Base-by-base conservation (phyloP, 176 grass and related monocot species). In the Raddia guianensis region DNA sequence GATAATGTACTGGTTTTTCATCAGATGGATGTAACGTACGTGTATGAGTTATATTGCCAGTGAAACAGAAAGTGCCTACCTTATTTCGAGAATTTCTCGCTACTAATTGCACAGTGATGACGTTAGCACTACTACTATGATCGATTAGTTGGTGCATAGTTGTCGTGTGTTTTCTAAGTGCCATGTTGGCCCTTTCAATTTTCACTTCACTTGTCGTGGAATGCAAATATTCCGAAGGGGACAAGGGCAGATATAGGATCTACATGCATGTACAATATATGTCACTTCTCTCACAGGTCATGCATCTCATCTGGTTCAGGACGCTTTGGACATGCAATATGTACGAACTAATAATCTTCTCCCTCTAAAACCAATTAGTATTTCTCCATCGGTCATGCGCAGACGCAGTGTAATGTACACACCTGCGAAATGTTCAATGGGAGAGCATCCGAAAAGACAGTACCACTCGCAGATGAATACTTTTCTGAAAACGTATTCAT, bases 31-130 rank as follows among this genome's bases (percentile, higher is more conserved):
- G 37, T 40, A 40, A 40, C 37, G 37, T 40, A 27, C 27, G 37
- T 40, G 27, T 1, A 27, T 27, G 27, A 40, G 37, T 40, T 40
- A 40, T 40, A 5, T 40, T 5, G 37, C 37, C 4, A 40, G 37
- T 27, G 27, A 27, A 27, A 27, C 37, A 40, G 37, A 40, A 40
- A 40, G 37, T 40, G 2, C 37, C 37, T 40, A 40, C 37, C 37
- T 40, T 40, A 3, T 2, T 5, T 3, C 16, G 63, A 42, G 34
- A 42, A 18, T 66, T 66, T 66, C 42, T 43, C 33, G 16, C 63
- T 66, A 42, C 63, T 66, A 66, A 13, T 18, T 79, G 77, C 63
- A 15, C 49, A 79, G 63, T 56, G 50, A 80, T 57, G 64, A 80
- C 57, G 64, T 32, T 12, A 57, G 12, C 64, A 57, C 49, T 60